Base-by-base conservation (phyloP, 495 filamentous ascomycete species). In the Aspergillus panamensis region DNA sequence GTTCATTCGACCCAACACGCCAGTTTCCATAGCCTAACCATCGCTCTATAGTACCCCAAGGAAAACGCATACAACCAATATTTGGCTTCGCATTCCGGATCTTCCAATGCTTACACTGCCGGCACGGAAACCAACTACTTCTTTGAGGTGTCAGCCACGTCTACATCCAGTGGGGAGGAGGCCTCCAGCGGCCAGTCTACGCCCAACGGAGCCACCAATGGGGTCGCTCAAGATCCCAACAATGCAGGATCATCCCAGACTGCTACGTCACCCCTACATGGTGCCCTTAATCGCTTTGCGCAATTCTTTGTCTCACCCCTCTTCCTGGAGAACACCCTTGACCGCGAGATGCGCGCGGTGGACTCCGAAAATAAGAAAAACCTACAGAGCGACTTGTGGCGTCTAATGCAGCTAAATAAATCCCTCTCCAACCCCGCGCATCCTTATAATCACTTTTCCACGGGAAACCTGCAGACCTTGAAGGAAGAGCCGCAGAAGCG, bases 331-430 rank as follows among this genome's bases (percentile, higher is more conserved):
- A 91, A 87, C 40, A 96, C 93, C 2, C 70, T 99, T 40, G 94
- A 99, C 61, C 85, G 94, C 30, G 94, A 99, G 73, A 77, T 99
- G 58, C 83, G 78, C 58, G 94, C 94, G 17, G 94, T 99, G 17
- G 94, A 99, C 73, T 97, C 94, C 0, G 94, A 99, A 69, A 96
- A 97, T 74, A 99, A 99, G 80, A 97, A 99, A 80, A 99, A 99
- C 61, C 82, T 99, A 21, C 94, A 99, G 75, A 96, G 83, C 71
- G 94, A 99, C 69, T 77, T 83, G 57, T 99, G 95, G 95, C 87
- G 94, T 19, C 72, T 96, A 57, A 85, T 92, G 71, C 94, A 99
- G 69, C 80, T 99, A 31, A 89, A 89, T 66, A 97, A 96, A 73
- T 87, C 90, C 1, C 75, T 95, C 10, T 92, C 93, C 21, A 99